These are phyloP conservation scores for Epichloe aotearoae DNA, from an alignment of 2,329 filamentous ascomycete genomes.

Conservation along the genomic window DNA sequence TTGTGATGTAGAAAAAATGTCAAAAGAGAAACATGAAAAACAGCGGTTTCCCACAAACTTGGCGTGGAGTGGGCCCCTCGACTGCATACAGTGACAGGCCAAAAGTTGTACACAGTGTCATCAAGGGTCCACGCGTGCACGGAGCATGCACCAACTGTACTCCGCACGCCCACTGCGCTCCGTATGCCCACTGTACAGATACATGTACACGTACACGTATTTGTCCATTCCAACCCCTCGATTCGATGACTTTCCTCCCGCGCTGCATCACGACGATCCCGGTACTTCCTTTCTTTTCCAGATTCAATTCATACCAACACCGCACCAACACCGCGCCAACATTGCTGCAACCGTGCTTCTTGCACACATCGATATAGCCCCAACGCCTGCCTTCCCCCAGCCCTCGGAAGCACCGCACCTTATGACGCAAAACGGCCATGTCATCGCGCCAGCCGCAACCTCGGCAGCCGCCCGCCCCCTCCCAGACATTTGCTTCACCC, in stretches of 20 bases:
- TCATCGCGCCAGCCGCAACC: conserved; percentile 1
- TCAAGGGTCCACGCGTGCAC: too few species aligned
- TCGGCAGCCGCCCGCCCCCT: conserved; percentile 1
- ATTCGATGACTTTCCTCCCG: conserved; percentile 1
- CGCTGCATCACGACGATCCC: background rate
- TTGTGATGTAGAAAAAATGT: too few species aligned
- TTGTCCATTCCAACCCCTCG: background rate
- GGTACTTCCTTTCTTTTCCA: background rate
- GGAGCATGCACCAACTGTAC: too few species aligned
- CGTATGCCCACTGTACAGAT: too few species aligned
- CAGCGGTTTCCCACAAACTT: too few species aligned
- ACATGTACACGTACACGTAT: too few species aligned
- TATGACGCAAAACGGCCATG: conserved; percentile 5
- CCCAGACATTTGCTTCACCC: conserved; percentile 32
- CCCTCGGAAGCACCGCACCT: background rate
- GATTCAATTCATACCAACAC: background rate
- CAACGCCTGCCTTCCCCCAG: background rate
- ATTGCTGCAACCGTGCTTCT: background rate
- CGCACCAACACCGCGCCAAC: background rate
- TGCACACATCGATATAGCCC: too few species aligned
- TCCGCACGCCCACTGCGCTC: too few species aligned
- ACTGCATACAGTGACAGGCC: too few species aligned
- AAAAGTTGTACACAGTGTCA: too few species aligned
- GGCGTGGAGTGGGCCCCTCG: too few species aligned
- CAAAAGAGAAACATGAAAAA: too few species aligned